Evolutionary conservation across 257 asterid species (phyloP), one percentile per base, ranked within the genome.

Genomic region (Rauvolfia tetraphylla): DNA sequence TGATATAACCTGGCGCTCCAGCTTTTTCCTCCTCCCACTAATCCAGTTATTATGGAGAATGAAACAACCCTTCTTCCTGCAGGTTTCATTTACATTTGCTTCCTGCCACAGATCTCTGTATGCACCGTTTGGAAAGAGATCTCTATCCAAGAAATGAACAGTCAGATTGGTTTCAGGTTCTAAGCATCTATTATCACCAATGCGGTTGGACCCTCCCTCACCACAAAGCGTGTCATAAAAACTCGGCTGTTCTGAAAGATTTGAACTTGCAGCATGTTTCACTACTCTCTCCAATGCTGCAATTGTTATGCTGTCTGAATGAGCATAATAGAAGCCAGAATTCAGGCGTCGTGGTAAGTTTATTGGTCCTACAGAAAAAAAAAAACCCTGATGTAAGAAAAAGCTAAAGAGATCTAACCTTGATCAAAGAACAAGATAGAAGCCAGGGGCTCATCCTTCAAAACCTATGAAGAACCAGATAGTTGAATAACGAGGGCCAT

Each of bases 321-420:
- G 88, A 73, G 90, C 91, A 61, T 85, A 90, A 77, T 91, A 95
- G 91, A 95, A 95, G 48, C 98, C 98, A 33, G 98, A 95, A 84
- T 95, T 95, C 57, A 92, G 92, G 76, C 97, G 98, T 27, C 98
- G 86, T 72, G 98, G 98, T 78, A 90, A 81, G 87, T 95, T 95
- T 80, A 92, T 95, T 54, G 97, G 91, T 78, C 91, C 99, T 95
- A 93, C 68, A 81, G 79, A 72, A 72, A 75, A 80, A 72, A 72
- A 75, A 62, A n/a, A 58, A 36, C 25, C 29, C n/a, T 38, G 70
- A 75, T 20, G 23, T 74, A 75, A 34, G 57, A 4, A 15, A 72
- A 27, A 63, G 25, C 48, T 15, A n/a, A 46, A 65, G 27, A 34
- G 36, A 75, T 9, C 10, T 8, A 13, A 29, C 31, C n/a, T 41